phyloP scores from a whole-genome alignment of 495 filamentous ascomycete genomes.

The Aspergillus conjunctus region DNA sequence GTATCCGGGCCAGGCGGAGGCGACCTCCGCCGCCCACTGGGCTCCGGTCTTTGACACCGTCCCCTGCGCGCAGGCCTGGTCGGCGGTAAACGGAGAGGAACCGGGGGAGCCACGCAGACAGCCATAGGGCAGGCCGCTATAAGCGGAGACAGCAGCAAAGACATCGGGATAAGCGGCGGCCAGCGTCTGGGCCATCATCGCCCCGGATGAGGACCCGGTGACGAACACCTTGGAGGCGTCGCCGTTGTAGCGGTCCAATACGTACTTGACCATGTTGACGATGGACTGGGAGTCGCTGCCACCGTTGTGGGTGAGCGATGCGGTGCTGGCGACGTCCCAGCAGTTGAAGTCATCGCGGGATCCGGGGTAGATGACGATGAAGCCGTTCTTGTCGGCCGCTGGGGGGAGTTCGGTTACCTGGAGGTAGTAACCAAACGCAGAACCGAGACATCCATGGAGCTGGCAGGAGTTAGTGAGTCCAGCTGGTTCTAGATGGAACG shows the following conservation, averaged over 20 bases:
- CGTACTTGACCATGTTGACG: slow-evolving; percentile 58
- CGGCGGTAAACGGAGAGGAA: slow-evolving; percentile 35
- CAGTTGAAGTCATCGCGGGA: slow-evolving; percentile 51
- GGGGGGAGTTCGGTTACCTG: slow-evolving; percentile 27
- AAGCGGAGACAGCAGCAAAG: slow-evolving; percentile 57
- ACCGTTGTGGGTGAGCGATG: slow-evolving; percentile 53
- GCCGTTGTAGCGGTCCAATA: slow-evolving; percentile 47
- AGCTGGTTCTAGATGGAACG: not conserved
- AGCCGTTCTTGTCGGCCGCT: slow-evolving; percentile 49
- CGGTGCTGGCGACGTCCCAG: slow-evolving; percentile 55
- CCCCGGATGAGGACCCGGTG: slow-evolving; percentile 54
- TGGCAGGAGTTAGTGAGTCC: not conserved
- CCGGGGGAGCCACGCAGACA: slow-evolving; percentile 45
- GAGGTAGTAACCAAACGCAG: slow-evolving; percentile 31
- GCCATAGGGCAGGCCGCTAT: slow-evolving; percentile 60
- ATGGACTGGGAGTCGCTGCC: slow-evolving; percentile 56
- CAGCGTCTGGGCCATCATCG: slow-evolving; percentile 45
- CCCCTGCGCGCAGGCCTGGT: slow-evolving; percentile 55
- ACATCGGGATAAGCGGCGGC: slow-evolving; percentile 59
- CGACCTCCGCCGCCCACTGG: slow-evolving; percentile 52
- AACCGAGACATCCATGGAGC: slow-evolving; percentile 29
- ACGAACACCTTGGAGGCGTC: slow-evolving; percentile 52
- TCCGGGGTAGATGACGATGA: slow-evolving; percentile 57
- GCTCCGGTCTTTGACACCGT: slow-evolving; percentile 41
- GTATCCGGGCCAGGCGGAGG: slow-evolving; percentile 55